Evolutionary conservation across 257 asterid genomes (phyloP).

Genomic region (Hygrophila difformis): DNA sequence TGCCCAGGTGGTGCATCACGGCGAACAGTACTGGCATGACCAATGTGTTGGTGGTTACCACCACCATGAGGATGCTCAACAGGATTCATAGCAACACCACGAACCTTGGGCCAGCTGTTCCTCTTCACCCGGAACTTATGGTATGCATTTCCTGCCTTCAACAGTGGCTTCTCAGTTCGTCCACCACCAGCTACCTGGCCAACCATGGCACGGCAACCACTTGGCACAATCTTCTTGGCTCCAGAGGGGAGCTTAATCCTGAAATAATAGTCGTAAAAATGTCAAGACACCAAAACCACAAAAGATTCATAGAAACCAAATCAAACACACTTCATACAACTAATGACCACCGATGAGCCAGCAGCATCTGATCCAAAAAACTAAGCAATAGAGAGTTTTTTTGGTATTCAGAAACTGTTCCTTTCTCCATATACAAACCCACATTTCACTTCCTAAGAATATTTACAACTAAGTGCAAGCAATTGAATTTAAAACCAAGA

Average conservation of each 20-base stretch:
- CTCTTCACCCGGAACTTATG: constrained; percentile 76
- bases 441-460: too few species aligned
- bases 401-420: too few species aligned
- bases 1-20: constrained; percentile 87
- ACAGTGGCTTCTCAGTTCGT: constrained; percentile 66
- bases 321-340: too few species aligned
- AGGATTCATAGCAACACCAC: constrained; percentile 98
- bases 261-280: not conserved
- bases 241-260: constrained; percentile 82
- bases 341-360: too few species aligned
- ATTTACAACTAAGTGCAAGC: too few species aligned
- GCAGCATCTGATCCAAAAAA: too few species aligned
- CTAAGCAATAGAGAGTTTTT: too few species aligned
- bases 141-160: constrained; percentile 73
- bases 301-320: too few species aligned
- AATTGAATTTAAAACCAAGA: too few species aligned
- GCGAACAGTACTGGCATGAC: constrained; percentile 75
- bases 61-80: constrained; percentile 93
- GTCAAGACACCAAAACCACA: not conserved
- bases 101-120: constrained; percentile 75
- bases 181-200: constrained; percentile 91
- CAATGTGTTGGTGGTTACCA: constrained; percentile 85
- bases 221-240: constrained; percentile 66
- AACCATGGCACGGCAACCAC: constrained; percentile 78
- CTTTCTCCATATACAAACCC: too few species aligned